Evolutionary conservation across 73 alveolate species (phyloP).

Genomic region (Paramecium bursaria): DNA sequence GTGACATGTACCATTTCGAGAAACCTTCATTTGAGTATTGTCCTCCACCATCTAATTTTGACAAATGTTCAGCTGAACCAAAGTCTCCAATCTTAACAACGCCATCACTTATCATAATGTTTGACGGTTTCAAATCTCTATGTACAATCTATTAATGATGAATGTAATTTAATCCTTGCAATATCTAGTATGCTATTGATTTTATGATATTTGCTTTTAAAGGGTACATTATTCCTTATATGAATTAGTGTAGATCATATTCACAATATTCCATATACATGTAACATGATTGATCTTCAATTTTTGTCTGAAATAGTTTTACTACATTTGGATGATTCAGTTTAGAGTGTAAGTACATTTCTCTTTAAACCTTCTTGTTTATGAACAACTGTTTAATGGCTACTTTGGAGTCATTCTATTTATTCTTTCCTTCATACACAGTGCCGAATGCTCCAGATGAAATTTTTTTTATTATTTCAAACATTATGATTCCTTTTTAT

Average conservation of each 20-base stretch:
- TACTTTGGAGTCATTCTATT: not conserved
- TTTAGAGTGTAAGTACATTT: constrained; percentile 17
- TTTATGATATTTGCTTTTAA: not conserved
- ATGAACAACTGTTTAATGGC: constrained; percentile 22
- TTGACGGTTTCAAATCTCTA: constrained; percentile 72
- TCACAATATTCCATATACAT: constrained; percentile 46
- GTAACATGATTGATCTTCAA: constrained; percentile 15
- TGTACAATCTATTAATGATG: constrained; percentile 67
- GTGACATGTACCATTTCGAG: constrained; percentile 88
- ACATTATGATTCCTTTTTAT: constrained; percentile 42
- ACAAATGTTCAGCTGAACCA: constrained; percentile 56
- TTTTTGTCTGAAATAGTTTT: not conserved
- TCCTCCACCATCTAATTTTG: constrained; percentile 17
- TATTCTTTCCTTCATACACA: constrained; percentile 1
- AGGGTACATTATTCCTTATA: not conserved
- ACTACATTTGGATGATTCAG: constrained; percentile 50
- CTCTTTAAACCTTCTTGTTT: constrained; percentile 41
- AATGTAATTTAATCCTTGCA: constrained; percentile 58
- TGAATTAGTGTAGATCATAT: constrained; percentile 55
- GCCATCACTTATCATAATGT: constrained; percentile 57
- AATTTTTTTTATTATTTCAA: constrained; percentile 7
- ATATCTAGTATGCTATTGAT: constrained; percentile 48
- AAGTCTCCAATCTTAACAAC: constrained; percentile 63
- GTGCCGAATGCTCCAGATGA: constrained; percentile 9
- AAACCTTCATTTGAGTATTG: constrained; percentile 29